Percentiles rank a stretch among this genome's conserved stretches.
Conservation (phyloP, 2,329 filamentous ascomycete genomes). For the Claviceps arundinis region DNA sequence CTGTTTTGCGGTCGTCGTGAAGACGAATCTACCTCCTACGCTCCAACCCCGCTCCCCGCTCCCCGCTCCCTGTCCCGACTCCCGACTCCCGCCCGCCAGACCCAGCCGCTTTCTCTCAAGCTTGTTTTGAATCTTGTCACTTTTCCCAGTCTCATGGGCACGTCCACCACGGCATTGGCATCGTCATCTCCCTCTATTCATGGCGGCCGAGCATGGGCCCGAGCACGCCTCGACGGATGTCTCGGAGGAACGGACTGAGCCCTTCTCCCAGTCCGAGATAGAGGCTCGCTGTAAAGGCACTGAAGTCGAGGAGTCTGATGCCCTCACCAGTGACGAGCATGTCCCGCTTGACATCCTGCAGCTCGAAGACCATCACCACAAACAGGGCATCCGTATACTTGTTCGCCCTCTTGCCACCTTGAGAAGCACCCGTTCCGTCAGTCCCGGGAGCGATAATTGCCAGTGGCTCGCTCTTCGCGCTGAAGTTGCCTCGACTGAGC, state of each 20-base stretch:
- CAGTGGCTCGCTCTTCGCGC: constrained; percentile 43
- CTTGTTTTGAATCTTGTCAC: constrained; percentile 1
- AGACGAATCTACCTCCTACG: background rate
- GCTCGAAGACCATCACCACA: constrained; percentile 38
- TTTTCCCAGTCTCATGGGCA: constrained; percentile 2
- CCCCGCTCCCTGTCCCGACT: constrained; percentile 1
- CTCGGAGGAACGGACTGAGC: constrained; percentile 42
- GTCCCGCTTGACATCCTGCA: constrained; percentile 41
- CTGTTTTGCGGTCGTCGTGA: too few species aligned
- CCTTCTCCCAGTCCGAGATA: constrained; percentile 43
- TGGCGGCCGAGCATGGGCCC: constrained; percentile 33
- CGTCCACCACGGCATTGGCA: constrained; percentile 4
- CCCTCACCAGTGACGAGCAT: constrained; percentile 24
- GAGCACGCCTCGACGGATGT: constrained; percentile 23
- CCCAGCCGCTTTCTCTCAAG: constrained; percentile 1
- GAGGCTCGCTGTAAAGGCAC: constrained; percentile 34
- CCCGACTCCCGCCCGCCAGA: background rate
- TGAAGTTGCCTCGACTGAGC: constrained; percentile 37
- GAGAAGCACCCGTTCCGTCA: constrained; percentile 38
- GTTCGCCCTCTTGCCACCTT: constrained; percentile 40
- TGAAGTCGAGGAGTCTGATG: constrained; percentile 29
- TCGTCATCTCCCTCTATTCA: constrained; percentile 3
- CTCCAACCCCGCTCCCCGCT: background rate
- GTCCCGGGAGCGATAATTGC: constrained; percentile 42
- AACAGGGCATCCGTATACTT: constrained; percentile 43